Evolutionary conservation across 805 yeast genomes (phyloP).

Genomic region (Saccharomyces jurei): DNA sequence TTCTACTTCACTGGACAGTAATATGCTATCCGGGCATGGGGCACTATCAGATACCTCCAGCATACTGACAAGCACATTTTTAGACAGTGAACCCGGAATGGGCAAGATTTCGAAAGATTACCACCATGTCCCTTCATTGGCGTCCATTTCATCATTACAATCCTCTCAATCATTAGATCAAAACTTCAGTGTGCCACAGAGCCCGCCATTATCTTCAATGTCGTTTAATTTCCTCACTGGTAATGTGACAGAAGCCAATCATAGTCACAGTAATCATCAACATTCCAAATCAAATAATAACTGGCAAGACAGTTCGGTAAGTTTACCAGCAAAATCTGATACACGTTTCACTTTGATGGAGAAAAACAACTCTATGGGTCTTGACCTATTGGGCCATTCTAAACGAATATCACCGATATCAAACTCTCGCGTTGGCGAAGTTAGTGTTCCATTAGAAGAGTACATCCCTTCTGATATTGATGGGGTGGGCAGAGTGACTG

Average conservation of each 20-base stretch:
- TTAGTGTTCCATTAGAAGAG: slow-evolving; percentile 32
- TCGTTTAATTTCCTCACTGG: slow-evolving; percentile 11
- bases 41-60: slow-evolving; percentile 11
- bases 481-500: slow-evolving; percentile 28
- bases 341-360: slow-evolving; percentile 13
- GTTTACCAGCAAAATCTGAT: slow-evolving; percentile 17
- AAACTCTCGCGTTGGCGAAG: slow-evolving; percentile 33
- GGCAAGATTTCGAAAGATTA: slow-evolving; percentile 27
- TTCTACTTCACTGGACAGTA: slow-evolving; percentile 11
- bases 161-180: slow-evolving; percentile 29
- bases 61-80: slow-evolving; percentile 9
- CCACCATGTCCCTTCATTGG: slow-evolving; percentile 24
- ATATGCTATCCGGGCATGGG: slow-evolving; percentile 5
- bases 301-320: slow-evolving; percentile 15
- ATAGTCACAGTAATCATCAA: not conserved
- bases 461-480: slow-evolving; percentile 28
- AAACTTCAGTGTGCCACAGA: slow-evolving; percentile 23
- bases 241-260: not conserved
- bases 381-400: slow-evolving; percentile 23
- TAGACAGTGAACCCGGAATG: slow-evolving; percentile 13
- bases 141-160: slow-evolving; percentile 27
- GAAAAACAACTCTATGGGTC: slow-evolving; percentile 15
- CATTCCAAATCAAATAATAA: slow-evolving; percentile 4
- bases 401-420: slow-evolving; percentile 20
- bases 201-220: slow-evolving; percentile 18